phyloP scores from a whole-genome alignment of 1,284 basidiomycete genomes.

The Pisolithus thermaeus region DNA sequence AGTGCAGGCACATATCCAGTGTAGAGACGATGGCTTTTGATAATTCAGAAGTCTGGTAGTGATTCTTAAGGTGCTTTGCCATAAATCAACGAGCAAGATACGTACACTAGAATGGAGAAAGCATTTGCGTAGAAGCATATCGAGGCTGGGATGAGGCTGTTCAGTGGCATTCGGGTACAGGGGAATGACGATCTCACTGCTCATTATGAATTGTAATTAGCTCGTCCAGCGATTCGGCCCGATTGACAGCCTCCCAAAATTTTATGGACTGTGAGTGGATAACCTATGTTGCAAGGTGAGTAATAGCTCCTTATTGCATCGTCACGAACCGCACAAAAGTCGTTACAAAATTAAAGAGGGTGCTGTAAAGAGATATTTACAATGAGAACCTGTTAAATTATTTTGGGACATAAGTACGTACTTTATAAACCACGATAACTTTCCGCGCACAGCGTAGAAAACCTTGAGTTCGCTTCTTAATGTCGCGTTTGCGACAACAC shows the following conservation, averaged over 20 bases:
- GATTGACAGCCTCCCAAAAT: slow-evolving; percentile 53
- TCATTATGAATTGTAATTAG: slow-evolving; percentile 68
- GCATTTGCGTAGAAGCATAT: slow-evolving; percentile 57
- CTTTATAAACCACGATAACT: slow-evolving; percentile 81
- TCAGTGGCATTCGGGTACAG: background rate
- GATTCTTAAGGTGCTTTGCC: background rate
- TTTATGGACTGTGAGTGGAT: slow-evolving; percentile 54
- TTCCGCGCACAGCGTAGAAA: slow-evolving; percentile 69
- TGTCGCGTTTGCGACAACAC: slow-evolving; percentile 31
- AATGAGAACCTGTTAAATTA: slow-evolving; percentile 8
- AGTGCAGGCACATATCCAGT: slow-evolving; percentile 68
- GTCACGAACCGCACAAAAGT: slow-evolving; percentile 49
- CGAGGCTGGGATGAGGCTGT: slow-evolving; percentile 40
- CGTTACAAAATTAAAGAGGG: slow-evolving; percentile 65
- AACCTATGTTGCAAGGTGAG: slow-evolving; percentile 41
- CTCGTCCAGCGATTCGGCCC: slow-evolving; percentile 64
- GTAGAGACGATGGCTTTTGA: slow-evolving; percentile 62
- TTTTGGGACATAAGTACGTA: slow-evolving; percentile 34
- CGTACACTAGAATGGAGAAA: slow-evolving; percentile 63
- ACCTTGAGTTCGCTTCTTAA: slow-evolving; percentile 48
- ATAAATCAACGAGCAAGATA: slow-evolving; percentile 4
- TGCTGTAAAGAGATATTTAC: slow-evolving; percentile 36
- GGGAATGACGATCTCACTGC: slow-evolving; percentile 48
- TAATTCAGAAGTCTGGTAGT: slow-evolving; percentile 52
- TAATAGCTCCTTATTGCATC: background rate